These are phyloP conservation scores for Kodamaea anthophila DNA, from an alignment of 1,139 yeast species.

Conservation along the genomic window DNA sequence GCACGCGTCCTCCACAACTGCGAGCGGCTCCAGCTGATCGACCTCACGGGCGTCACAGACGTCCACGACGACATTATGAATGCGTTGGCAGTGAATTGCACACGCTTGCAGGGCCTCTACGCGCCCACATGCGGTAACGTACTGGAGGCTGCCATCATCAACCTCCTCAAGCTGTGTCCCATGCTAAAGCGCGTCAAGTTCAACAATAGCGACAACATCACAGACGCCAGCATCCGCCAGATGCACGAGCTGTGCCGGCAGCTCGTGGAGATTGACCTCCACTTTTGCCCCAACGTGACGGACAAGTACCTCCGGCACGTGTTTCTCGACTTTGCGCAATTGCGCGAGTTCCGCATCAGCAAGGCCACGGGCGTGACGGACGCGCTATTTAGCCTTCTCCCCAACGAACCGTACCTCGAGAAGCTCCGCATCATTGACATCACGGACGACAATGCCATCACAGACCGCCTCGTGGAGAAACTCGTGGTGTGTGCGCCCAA, in stretches of 20 bases:
- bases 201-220: constrained; percentile 62
- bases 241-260: constrained; percentile 68
- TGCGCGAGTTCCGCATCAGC: constrained; percentile 80
- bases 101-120: constrained; percentile 79
- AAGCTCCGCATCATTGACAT: constrained; percentile 74
- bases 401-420: constrained; percentile 38
- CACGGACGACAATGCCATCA: constrained; percentile 76
- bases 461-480: constrained; percentile 72
- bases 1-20: constrained; percentile 59
- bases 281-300: constrained; percentile 71
- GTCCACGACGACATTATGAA: constrained; percentile 61
- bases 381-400: constrained; percentile 45
- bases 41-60: constrained; percentile 76
- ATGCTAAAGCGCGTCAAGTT: constrained; percentile 78
- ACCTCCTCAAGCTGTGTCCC: constrained; percentile 58
- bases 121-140: constrained; percentile 79
- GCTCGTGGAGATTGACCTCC: constrained; percentile 85
- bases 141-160: constrained; percentile 58
- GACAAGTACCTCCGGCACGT: constrained; percentile 56
- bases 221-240: constrained; percentile 59
- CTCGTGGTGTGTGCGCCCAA: constrained; percentile 77
- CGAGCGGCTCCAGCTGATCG: constrained; percentile 73
- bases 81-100: constrained; percentile 68
- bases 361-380: constrained; percentile 69
- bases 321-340: constrained; percentile 58